Conservation (phyloP, 257 asterid genomes). For the Jaltomata sinuosa region DNA sequence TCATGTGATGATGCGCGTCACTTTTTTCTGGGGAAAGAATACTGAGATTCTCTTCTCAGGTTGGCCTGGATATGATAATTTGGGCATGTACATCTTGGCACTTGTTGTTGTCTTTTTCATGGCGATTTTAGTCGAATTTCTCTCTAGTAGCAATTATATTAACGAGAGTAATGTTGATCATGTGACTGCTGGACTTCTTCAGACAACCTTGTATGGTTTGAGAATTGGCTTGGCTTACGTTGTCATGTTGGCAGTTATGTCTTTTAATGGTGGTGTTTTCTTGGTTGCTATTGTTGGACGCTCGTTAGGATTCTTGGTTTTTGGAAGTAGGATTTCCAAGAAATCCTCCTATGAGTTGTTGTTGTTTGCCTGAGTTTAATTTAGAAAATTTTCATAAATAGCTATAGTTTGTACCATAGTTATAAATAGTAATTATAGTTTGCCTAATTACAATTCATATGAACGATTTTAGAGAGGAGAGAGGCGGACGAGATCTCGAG, state of each 20-base stretch:
- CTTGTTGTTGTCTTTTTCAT: conserved; percentile 35
- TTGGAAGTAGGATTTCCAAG: conserved; percentile 41
- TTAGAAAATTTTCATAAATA: too few species aligned
- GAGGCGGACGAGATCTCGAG: too few species aligned
- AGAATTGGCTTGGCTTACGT: conserved; percentile 53
- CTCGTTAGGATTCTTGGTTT: conserved; percentile 44
- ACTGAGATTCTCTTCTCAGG: conserved; percentile 57
- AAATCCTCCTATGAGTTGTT: conserved; percentile 31
- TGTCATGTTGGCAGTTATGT: conserved; percentile 78
- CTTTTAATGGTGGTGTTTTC: conserved; percentile 62
- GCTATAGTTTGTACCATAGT: too few species aligned
- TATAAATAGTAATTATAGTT: too few species aligned
- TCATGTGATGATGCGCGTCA: conserved; percentile 75
- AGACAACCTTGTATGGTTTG: conserved; percentile 36
- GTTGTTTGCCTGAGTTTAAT: too few species aligned
- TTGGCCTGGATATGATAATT: conserved; percentile 57
- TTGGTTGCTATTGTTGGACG: conserved; percentile 57
- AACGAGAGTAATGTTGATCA: conserved; percentile 2
- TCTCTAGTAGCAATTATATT: conserved; percentile 35
- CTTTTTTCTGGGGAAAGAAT: conserved; percentile 73
- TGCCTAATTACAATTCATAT: too few species aligned
- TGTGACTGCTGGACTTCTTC: conserved; percentile 26
- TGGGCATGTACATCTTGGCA: conserved; percentile 52
- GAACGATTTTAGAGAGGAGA: too few species aligned
- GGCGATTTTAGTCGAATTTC: conserved; percentile 43